Evolutionary conservation across 805 yeast species (phyloP).

Genomic region (Yarrowia sp.): DNA sequence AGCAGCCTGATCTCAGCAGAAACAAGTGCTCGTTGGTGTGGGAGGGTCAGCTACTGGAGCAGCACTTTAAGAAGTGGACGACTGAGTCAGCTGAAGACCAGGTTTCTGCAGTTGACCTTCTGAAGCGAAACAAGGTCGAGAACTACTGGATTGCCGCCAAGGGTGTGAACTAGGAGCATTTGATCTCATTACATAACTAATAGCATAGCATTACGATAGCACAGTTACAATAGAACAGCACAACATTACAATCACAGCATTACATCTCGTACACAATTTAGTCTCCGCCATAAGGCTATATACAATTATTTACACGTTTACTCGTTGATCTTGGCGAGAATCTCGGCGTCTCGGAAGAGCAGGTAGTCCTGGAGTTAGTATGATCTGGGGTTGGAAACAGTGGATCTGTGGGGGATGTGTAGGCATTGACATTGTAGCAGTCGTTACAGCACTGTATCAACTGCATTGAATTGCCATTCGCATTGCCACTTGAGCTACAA

Average conservation of each 20-base stretch:
- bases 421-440: no score
- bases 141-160: constrained; percentile 49
- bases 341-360: constrained; percentile 89
- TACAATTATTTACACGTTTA: constrained; percentile 26
- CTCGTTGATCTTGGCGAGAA: constrained; percentile 74
- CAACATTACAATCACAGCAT: no score
- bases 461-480: no score
- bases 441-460: no score
- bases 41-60: constrained; percentile 62
- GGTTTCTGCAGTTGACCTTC: constrained; percentile 49
- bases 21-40: constrained; percentile 57
- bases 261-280: background rate
- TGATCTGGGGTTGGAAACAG: constrained; percentile 14
- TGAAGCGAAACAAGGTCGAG: constrained; percentile 54
- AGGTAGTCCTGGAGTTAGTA: constrained; percentile 41
- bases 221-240: no score
- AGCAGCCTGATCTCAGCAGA: constrained; percentile 33
- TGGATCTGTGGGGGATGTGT: no score
- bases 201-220: background rate
- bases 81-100: constrained; percentile 53
- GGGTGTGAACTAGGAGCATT: background rate
- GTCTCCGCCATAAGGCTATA: constrained; percentile 21
- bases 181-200: background rate
- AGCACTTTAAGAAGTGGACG: constrained; percentile 68
- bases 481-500: background rate